Evolutionary conservation across 2,329 filamentous ascomycete genomes (phyloP).

Genomic region (Aureobasidium sp.): DNA sequence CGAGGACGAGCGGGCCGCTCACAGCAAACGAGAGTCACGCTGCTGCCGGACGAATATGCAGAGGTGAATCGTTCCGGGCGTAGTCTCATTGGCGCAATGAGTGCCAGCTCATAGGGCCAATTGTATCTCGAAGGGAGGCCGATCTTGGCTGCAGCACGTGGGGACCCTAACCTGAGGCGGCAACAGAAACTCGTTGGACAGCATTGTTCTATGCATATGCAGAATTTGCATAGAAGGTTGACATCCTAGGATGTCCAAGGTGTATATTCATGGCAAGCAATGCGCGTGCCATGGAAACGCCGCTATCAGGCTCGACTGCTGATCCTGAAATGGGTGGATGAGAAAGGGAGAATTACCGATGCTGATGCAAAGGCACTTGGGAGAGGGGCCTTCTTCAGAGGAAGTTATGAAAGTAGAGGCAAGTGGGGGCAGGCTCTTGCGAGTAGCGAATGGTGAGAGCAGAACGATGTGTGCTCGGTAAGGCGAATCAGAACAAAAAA

Average conservation of each 20-base stretch:
- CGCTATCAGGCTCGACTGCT: not conserved
- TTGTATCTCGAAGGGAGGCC: conserved; percentile 1
- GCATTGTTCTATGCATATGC: not conserved
- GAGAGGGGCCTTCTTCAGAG: not conserved
- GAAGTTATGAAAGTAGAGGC: conserved; percentile 3
- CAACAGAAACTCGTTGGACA: not conserved
- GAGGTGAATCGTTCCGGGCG: not conserved
- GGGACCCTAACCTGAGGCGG: conserved; percentile 9
- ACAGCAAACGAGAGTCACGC: conserved; percentile 3
- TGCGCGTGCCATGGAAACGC: not conserved
- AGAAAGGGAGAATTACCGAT: not conserved
- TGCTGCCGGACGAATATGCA: not conserved
- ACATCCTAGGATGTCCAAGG: not conserved
- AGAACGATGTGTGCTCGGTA: not conserved
- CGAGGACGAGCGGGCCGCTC: not conserved
- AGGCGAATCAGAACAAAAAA: not conserved
- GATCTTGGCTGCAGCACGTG: conserved; percentile 14
- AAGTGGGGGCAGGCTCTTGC: conserved; percentile 12
- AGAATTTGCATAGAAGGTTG: not conserved
- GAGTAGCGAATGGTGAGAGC: not conserved
- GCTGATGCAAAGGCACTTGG: not conserved
- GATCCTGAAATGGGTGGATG: not conserved
- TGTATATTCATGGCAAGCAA: not conserved
- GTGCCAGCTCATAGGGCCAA: conserved; percentile 8
- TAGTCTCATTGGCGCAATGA: conserved; percentile 6